These are phyloP conservation scores for Eucalyptus pumila DNA, from an alignment of 345 rosid genomes.

Conservation along the genomic window DNA sequence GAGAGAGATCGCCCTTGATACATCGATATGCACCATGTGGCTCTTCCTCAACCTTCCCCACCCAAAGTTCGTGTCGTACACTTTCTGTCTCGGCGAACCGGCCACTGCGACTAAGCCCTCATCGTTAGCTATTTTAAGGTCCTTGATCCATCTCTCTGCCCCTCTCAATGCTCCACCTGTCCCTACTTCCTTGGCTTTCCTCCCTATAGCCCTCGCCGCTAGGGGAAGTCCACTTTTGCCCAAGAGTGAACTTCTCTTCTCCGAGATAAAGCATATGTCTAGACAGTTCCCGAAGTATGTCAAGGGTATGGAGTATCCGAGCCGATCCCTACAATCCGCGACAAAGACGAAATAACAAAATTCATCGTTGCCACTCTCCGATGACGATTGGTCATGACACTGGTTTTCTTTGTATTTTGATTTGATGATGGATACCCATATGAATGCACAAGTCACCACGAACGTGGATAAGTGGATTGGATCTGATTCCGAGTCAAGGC, in stretches of 20 bases:
- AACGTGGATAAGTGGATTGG: background rate
- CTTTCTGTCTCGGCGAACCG: constrained; percentile 9
- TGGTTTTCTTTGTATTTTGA: background rate
- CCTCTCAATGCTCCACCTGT: background rate
- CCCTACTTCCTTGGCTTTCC: constrained; percentile 1
- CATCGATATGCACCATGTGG: constrained; percentile 1
- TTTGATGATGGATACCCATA: background rate
- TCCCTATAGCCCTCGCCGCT: constrained; percentile 20
- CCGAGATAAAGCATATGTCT: background rate
- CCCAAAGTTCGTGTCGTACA: constrained; percentile 21
- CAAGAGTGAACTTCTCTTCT: background rate
- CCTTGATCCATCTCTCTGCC: background rate
- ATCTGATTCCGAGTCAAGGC: background rate
- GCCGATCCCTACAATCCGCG: background rate
- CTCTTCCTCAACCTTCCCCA: constrained; percentile 28
- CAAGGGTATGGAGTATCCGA: background rate
- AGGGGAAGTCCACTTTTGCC: constrained; percentile 8
- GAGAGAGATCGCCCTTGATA: background rate
- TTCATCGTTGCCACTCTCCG: fast-evolving
- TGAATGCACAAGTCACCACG: background rate
- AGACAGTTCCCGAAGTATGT: constrained; percentile 27
- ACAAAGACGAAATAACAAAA: background rate
- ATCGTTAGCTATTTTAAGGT: background rate
- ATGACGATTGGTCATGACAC: background rate
- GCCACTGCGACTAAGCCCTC: background rate